Evolutionary conservation across 116 monocot genomes (phyloP), one percentile per base, ranked within the genome.

Genomic region (Dioscorea cayenensis): DNA sequence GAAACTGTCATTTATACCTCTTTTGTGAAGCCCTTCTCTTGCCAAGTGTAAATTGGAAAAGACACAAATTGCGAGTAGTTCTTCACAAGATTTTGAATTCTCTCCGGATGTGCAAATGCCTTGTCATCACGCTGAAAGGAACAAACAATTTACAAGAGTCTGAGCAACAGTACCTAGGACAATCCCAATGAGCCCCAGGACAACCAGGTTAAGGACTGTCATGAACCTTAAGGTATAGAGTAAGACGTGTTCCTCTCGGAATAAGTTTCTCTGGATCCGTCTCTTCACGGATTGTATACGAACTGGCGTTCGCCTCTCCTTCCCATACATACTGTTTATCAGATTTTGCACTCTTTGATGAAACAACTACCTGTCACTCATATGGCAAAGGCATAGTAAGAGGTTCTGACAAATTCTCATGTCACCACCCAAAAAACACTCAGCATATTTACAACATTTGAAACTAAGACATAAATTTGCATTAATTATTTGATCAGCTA

Each of bases 301-400:
- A 94, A 68, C 80, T 85, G 38, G 90, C 88, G 81, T 88, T 81
- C 28, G 94, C 89, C 61, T 90, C 80, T 49, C 79, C 94, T 82
- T 99, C 99, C 99, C 99, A 99, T 27, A 99, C 87, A 91, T 89
- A 99, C 32, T 99, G 99, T 68, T 87, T 99, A 37, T 93, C 94
- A 2, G 99, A 91, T 71, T 80, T 99, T 36, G 99, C 94, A 76
- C 89, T 94, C 55, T 99, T 99, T 72, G 99, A 85, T 66, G 94
- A 94, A 74, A 99, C 99, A 80, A 79, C 87, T 38, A 99, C 94
- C 99, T 99, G 69, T 49, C 28, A 29, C 23, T 5, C 62, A 70
- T 7, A 36, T 61, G 5, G 10, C 14, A 75, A 29, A 28, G 4
- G 9, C 17, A 66, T 25, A 65, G 28, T 63, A 63, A 48, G 62